Conservation (phyloP, 345 rosid genomes). For the Euphorbia peplus region DNA sequence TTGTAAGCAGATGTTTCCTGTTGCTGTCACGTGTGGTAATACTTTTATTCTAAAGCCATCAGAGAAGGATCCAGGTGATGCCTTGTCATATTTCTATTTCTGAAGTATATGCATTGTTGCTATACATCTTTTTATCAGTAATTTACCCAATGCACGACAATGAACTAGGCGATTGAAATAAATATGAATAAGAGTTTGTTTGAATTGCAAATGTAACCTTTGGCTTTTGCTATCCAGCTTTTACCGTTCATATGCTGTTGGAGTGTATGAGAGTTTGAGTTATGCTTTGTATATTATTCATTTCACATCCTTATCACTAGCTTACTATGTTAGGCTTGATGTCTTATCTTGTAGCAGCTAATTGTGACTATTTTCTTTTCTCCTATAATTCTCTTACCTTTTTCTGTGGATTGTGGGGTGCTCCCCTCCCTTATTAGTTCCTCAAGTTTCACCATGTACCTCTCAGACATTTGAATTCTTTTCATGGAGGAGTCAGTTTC, state of each 20-base stretch:
- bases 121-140: not conserved
- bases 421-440: not conserved
- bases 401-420: not conserved
- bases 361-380: not conserved
- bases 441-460: not conserved
- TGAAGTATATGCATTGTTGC: not conserved
- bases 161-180: not conserved
- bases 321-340: not conserved
- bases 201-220: slow-evolving; percentile 3
- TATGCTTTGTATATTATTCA: not conserved
- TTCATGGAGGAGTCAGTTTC: not conserved
- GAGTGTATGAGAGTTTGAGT: not conserved
- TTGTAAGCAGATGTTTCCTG: slow-evolving; percentile 44
- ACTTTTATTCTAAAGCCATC: slow-evolving; percentile 53
- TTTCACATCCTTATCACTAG: not conserved
- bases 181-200: not conserved
- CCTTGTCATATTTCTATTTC: not conserved
- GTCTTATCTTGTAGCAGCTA: slow-evolving; percentile 1
- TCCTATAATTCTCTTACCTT: not conserved
- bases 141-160: not conserved
- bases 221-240: not conserved
- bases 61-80: slow-evolving; percentile 50
- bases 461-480: too few relatives aligned
- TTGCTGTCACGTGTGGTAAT: slow-evolving; percentile 52
- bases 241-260: not conserved